These are phyloP conservation scores for Pseudonectria buxi DNA, from an alignment of 2,329 filamentous ascomycete genomes.

Conservation along the genomic window DNA sequence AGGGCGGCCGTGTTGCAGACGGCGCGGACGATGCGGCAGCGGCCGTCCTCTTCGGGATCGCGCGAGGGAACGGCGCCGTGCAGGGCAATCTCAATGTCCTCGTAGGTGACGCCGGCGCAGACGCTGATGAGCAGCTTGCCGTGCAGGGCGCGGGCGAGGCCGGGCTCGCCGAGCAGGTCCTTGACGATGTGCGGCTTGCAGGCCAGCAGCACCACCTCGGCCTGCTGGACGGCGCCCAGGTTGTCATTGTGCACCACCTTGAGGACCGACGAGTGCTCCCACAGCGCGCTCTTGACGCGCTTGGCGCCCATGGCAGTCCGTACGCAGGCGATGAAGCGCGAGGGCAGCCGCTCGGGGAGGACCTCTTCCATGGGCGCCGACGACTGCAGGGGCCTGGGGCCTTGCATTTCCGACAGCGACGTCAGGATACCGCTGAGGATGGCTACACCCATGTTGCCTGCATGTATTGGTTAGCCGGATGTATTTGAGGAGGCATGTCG, in stretches of 20 bases:
- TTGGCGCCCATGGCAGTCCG: constrained; percentile 62
- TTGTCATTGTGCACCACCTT: constrained; percentile 68
- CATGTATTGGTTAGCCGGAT: constrained; percentile 1
- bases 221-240: constrained; percentile 55
- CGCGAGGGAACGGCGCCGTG: constrained; percentile 48
- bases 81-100: constrained; percentile 60
- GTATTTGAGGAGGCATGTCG: neutral
- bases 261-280: constrained; percentile 54
- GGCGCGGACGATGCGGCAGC: constrained; percentile 64
- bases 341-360: constrained; percentile 53
- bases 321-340: constrained; percentile 76
- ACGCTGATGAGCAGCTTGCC: constrained; percentile 81
- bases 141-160: constrained; percentile 64
- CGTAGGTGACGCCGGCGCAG: constrained; percentile 65
- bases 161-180: constrained; percentile 58
- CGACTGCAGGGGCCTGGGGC: constrained; percentile 38
- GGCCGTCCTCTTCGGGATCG: constrained; percentile 37
- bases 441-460: constrained; percentile 79
- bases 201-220: constrained; percentile 68
- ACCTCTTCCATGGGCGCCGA: constrained; percentile 41
- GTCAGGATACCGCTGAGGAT: constrained; percentile 75
- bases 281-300: constrained; percentile 59
- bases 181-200: constrained; percentile 75
- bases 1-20: constrained; percentile 81
- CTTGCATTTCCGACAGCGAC: constrained; percentile 52